Percentiles rank a stretch among this genome's conserved stretches.
Conservation (phyloP, 176 grass and related monocot species). For the Juncus effusus region DNA sequence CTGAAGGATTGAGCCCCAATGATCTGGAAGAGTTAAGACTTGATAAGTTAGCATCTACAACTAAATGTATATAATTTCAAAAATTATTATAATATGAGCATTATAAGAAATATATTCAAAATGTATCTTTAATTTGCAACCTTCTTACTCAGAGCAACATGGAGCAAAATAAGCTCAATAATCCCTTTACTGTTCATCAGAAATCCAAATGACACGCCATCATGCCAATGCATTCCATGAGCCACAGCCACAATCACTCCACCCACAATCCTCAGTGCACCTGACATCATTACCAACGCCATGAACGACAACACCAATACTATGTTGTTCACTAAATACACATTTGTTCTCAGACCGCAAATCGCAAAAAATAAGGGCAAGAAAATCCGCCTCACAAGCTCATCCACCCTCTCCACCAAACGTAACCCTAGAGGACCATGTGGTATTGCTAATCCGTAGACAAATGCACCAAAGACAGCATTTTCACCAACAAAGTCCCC, state of each 20-base stretch:
- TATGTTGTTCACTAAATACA: conserved; percentile 19
- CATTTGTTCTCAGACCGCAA: conserved; percentile 52
- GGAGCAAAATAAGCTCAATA: conserved; percentile 68
- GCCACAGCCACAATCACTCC: conserved; percentile 25
- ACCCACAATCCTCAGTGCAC: conserved; percentile 36
- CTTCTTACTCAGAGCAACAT: conserved; percentile 50
- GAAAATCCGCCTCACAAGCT: conserved; percentile 48
- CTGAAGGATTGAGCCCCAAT: conserved; percentile 64
- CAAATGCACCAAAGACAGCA: conserved; percentile 64
- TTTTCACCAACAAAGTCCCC: conserved; percentile 54
- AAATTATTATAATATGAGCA: not conserved
- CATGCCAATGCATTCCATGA: conserved; percentile 49
- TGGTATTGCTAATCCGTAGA: conserved; percentile 62
- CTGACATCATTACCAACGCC: conserved; percentile 5
- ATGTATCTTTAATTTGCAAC: not conserved
- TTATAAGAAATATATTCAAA: not conserved
- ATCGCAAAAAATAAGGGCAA: conserved; percentile 68
- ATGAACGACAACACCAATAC: conserved; percentile 9
- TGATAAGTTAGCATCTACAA: not conserved
- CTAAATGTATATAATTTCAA: not conserved
- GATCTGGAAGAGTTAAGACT: conserved; percentile 21
- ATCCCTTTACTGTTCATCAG: conserved; percentile 70
- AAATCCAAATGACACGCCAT: conserved; percentile 55
- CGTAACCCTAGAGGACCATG: conserved; percentile 57
- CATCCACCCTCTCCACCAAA: conserved; percentile 65